These are phyloP conservation scores for Aspergillus baeticus DNA, from an alignment of 495 filamentous ascomycete species.

Conservation along the genomic window DNA sequence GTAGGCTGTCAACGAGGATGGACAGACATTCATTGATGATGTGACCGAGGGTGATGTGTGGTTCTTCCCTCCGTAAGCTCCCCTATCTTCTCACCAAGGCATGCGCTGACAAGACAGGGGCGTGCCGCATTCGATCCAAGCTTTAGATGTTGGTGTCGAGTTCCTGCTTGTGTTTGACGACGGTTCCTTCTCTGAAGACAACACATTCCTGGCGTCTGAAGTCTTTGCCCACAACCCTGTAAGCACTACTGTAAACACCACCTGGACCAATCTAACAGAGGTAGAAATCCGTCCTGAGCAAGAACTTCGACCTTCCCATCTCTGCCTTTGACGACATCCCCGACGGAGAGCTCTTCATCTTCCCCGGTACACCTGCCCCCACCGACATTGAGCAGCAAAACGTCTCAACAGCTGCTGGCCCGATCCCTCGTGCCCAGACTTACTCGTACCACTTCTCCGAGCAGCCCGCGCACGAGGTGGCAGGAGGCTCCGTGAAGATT, in stretches of 20 bases:
- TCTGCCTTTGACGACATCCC: conserved; percentile 58
- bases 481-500: conserved; percentile 67
- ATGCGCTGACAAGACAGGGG: conserved; percentile 34
- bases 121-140: conserved; percentile 68
- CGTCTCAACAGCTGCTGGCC: conserved; percentile 57
- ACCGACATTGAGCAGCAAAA: conserved; percentile 61
- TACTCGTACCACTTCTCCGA: conserved; percentile 70
- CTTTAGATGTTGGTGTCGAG: conserved; percentile 60
- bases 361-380: conserved; percentile 62
- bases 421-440: conserved; percentile 46
- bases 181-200: conserved; percentile 66
- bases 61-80: conserved; percentile 59
- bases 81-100: background rate
- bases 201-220: conserved; percentile 67
- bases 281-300: conserved; percentile 58
- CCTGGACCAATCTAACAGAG: background rate
- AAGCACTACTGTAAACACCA: background rate
- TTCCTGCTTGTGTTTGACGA: conserved; percentile 72
- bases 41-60: conserved; percentile 66
- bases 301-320: conserved; percentile 57
- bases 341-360: conserved; percentile 63
- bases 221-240: conserved; percentile 58
- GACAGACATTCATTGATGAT: conserved; percentile 65
- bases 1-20: conserved; percentile 59
- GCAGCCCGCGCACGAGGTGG: conserved; percentile 55